Evolutionary conservation across 2,329 filamentous ascomycete genomes (phyloP), one percentile per base, ranked within the genome.

Genomic region (Huntiella moniliformis): DNA sequence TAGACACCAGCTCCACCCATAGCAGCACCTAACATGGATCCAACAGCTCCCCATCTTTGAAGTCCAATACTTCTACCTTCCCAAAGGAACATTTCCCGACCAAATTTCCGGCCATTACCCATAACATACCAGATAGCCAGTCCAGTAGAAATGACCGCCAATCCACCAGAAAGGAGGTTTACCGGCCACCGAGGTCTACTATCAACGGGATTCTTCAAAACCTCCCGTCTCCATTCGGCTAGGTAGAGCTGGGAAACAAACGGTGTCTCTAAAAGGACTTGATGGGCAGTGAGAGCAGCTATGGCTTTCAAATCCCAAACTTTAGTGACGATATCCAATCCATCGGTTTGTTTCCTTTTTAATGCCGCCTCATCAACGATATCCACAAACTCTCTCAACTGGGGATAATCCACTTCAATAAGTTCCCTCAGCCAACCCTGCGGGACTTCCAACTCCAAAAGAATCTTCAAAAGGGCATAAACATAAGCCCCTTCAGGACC

Each of bases 401-500:
- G 49, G 5, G 54, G 50, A 41, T 53, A 55, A 10, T 56, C 55
- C 40, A 51, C 51, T 15, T 47, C 50, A 34, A 63, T 51, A 34
- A 53, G 53, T 3, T 47, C 53, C 5, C 53, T 54, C 2, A 70
- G 56, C 55, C 65, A 68, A 44, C 67, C 62, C 44, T 62, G 61
- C 3, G 67, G 68, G 3, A 70, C 66, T 10, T 60, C 55, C 5
- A 62, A 60, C 45, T 66, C 62, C 16, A 80, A 65, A 65, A 91
- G 81, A 42, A 95, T 63, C 2, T 75, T 70, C 33, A 96, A 64
- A 58, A 92, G 93, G 8, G 79, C 91, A 54, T 84, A 74, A 0
- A 76, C 78, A 40, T 95, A 60, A 57, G 83, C 94, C 60, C 95
- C 87, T 17, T 92, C 51, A 16, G 53, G 60, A 0, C 60, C 59